Evolutionary conservation across 2,329 filamentous ascomycete species (phyloP), one percentile per base, ranked within the genome.

Genomic region (Alternaria rosae): DNA sequence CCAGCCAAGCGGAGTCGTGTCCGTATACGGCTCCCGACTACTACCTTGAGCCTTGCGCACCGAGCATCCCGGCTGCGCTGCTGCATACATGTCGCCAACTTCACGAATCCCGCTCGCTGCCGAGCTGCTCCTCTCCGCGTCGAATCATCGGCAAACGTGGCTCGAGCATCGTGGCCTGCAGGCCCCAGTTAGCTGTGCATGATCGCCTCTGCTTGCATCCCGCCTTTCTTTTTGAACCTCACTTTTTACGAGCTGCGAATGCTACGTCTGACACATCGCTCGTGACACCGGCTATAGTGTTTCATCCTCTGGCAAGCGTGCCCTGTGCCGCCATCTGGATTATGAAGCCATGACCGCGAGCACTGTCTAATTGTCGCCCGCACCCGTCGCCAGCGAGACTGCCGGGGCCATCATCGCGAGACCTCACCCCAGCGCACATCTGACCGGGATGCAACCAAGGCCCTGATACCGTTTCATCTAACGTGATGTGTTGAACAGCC

Each of bases 81-180:
- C 56, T 52, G 55, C 63, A 62, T 57, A 41, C 63, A 62, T 57
- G 30, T 62, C 63, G 59, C 61, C 58, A 59, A 57, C 43, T 62
- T 57, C 44, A 59, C 62, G 53, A 59, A 60, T 66, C 63, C 53
- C 61, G 51, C 50, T 20, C 25, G 35, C 47, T 38, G 51, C 51
- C 51, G 42, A 42, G 15, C 35, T 47, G 42, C 41, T 64, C 47
- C 54, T 23, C 52, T 61, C 59, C 59, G 52, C 54, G 54, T 62
- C 67, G 60, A 72, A 71, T 71, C 70, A 72, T 56, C 21, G 51
- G 53, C 32, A 51, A 59, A 61, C 59, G 44, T 71, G 67, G 60
- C 61, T 60, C 64, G 54, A 62, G 54, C 61, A 59, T 44, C 44
- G 17, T 48, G 28, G 44, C 43, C 54, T 44, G 28, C 57, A 48